Evolutionary conservation across 768 basidiomycete species (phyloP), one percentile per base, ranked within the genome.

Genomic region (Tubosaeta sp.): DNA sequence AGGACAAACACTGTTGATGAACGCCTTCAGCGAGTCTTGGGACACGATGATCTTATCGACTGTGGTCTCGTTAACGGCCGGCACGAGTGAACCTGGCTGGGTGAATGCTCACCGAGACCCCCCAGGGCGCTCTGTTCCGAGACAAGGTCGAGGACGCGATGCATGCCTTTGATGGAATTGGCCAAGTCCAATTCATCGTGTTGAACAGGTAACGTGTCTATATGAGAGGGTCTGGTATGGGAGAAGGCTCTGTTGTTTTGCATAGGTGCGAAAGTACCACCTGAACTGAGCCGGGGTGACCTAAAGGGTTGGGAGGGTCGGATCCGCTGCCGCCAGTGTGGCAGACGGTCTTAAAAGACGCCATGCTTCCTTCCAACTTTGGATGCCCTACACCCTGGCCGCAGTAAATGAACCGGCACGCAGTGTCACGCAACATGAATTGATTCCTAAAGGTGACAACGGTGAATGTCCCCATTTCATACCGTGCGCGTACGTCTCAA

Each of bases 11-110:
- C 58, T 59, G 44, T 83, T 78, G 56, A 81, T 73, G 46, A 83
- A 75, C 2, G 66, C 54, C 51, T 68, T 65, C 13, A 84, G 65
- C 3, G 79, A 76, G 3, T 72, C 65, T 59, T 82, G 79, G 2
- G 71, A 69, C 24, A 85, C 84, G 60, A 84, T 77, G 27, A 84
- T 75, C 59, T 85, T 84, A 57, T 82, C 81, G 32, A 82, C 82
- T 81, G 52, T 27, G 43, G 16, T 21, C 16, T 41, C 12, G 41
- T 16, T 14, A n/a, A 44, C 12, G 1, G 30, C 49, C 14, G 31
- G 9, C 32, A 31, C 10, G 29, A 16, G 5, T 6, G 18, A 4
- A 10, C 16, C n/a, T 11, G 6, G 39, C 27, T 6, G 27, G 4
- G 18, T 6, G 12, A 14, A 36, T 18, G 14, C 63, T 51, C 56